Conservation (phyloP, 202 grass and related monocot genomes). For the Elaeis oleifera region DNA sequence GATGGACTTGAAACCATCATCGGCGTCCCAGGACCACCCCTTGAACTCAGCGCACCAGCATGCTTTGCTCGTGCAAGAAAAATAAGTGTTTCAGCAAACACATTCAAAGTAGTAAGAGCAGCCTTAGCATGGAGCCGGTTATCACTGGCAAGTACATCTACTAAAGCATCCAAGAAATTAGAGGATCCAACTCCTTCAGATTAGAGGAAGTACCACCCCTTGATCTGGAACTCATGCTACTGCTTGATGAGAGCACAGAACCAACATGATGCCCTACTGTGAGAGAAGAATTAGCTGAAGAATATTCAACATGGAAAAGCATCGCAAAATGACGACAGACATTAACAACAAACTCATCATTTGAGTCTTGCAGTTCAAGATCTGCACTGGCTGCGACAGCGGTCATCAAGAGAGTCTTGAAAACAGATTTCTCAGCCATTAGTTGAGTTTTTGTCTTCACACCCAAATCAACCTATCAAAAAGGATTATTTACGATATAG, state of each 20-base stretch:
- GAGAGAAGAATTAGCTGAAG: slow-evolving; percentile 44
- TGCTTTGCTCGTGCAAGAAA: slow-evolving; percentile 87
- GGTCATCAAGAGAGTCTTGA: slow-evolving; percentile 78
- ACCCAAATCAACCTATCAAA: slow-evolving; percentile 76
- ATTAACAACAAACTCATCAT: slow-evolving; percentile 78
- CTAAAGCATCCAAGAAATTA: slow-evolving; percentile 89
- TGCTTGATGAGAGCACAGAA: slow-evolving; percentile 42
- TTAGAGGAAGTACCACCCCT: slow-evolving; percentile 67
- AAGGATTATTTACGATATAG: not conserved
- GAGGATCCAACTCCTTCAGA: slow-evolving; percentile 85
- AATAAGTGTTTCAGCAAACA: slow-evolving; percentile 79
- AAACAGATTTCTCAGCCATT: slow-evolving; percentile 93
- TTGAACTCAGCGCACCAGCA: slow-evolving; percentile 52
- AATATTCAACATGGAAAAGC: slow-evolving; percentile 84
- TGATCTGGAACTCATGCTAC: slow-evolving; percentile 48
- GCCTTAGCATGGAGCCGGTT: slow-evolving; percentile 90
- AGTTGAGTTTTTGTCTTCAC: slow-evolving; percentile 99
- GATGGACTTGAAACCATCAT: slow-evolving; percentile 98
- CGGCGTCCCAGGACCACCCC: slow-evolving; percentile 87
- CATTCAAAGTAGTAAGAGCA: slow-evolving; percentile 76
- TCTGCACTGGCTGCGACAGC: slow-evolving; percentile 70
- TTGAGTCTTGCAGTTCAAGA: slow-evolving; percentile 58
- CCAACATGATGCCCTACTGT: slow-evolving; percentile 41
- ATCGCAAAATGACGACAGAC: slow-evolving; percentile 94
- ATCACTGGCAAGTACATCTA: slow-evolving; percentile 86